These are phyloP conservation scores for Parachaetomium inaequale DNA, from an alignment of 495 filamentous ascomycete species.

Conservation along the genomic window DNA sequence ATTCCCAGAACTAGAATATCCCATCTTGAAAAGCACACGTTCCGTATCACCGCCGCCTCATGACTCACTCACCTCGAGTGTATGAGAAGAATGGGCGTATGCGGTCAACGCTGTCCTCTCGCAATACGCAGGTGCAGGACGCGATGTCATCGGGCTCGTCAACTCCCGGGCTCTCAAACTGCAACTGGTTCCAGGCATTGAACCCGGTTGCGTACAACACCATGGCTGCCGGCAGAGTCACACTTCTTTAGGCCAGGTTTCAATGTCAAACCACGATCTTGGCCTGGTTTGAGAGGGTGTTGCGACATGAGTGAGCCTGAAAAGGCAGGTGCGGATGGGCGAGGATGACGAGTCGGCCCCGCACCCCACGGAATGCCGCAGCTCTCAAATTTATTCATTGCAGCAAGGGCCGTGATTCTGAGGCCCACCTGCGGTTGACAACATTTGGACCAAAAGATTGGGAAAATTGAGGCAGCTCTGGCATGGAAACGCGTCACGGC, in stretches of 20 bases:
- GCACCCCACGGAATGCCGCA: background rate
- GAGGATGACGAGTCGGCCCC: conserved; percentile 1
- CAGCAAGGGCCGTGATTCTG: background rate
- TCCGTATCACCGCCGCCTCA: background rate
- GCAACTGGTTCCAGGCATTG: conserved; percentile 51
- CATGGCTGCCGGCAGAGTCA: conserved; percentile 26
- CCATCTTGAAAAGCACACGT: too few relatives aligned
- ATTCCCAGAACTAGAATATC: too few relatives aligned
- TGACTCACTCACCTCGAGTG: conserved; percentile 37
- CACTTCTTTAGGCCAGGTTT: background rate
- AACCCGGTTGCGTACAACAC: conserved; percentile 49
- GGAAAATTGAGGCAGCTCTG: background rate
- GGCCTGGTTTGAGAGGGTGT: background rate
- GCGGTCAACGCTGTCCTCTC: conserved; percentile 30
- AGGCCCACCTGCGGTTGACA: background rate
- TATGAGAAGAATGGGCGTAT: conserved; percentile 34
- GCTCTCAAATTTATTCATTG: background rate
- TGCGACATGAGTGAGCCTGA: background rate
- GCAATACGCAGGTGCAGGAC: conserved; percentile 37
- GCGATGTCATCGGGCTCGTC: conserved; percentile 41
- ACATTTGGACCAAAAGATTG: background rate
- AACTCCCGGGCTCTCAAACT: conserved; percentile 25
- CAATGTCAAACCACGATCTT: conserved; percentile 2
- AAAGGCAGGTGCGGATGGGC: background rate
- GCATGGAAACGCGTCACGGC: background rate